phyloP scores from a whole-genome alignment of 2,329 filamentous ascomycete genomes.

The Alternaria viburni region DNA sequence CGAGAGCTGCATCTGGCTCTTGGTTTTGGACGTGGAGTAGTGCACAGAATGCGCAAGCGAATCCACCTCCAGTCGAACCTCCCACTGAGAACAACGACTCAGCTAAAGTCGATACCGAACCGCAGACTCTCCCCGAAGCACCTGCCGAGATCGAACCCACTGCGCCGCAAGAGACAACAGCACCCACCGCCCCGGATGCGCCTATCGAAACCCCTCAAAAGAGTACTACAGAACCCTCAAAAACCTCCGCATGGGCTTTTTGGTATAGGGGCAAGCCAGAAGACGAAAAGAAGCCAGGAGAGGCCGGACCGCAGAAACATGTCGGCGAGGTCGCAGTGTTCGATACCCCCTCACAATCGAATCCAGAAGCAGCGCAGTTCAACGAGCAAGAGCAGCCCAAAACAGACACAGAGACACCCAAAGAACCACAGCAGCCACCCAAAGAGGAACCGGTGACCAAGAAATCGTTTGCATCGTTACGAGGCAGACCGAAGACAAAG shows the following conservation, averaged over 20 bases:
- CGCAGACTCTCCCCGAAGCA: conserved; percentile 4
- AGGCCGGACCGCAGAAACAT: conserved; percentile 63
- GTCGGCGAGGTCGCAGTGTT: conserved; percentile 59
- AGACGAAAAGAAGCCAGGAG: conserved; percentile 61
- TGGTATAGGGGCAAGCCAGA: conserved; percentile 70
- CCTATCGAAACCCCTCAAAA: conserved; percentile 10
- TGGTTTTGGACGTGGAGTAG: conserved; percentile 60
- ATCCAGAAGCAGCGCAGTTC: conserved; percentile 59
- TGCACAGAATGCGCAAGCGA: conserved; percentile 51
- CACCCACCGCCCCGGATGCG: conserved; percentile 10
- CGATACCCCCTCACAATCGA: conserved; percentile 57
- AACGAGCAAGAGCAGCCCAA: conserved; percentile 50
- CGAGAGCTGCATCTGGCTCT: conserved; percentile 40
- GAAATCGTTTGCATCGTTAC: conserved; percentile 40
- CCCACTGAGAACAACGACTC: conserved; percentile 7
- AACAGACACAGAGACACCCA: conserved; percentile 17
- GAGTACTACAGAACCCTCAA: conserved; percentile 50
- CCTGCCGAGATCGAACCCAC: neutral
- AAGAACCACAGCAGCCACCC: conserved; percentile 21
- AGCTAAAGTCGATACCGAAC: conserved; percentile 12
- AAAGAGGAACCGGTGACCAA: conserved; percentile 32
- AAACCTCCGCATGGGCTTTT: conserved; percentile 76
- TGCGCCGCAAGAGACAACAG: conserved; percentile 1
- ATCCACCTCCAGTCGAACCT: conserved; percentile 27
- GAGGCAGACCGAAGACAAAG: conserved; percentile 39